phyloP scores from a whole-genome alignment of 306 rosid species.

The Prunus campanulata region DNA sequence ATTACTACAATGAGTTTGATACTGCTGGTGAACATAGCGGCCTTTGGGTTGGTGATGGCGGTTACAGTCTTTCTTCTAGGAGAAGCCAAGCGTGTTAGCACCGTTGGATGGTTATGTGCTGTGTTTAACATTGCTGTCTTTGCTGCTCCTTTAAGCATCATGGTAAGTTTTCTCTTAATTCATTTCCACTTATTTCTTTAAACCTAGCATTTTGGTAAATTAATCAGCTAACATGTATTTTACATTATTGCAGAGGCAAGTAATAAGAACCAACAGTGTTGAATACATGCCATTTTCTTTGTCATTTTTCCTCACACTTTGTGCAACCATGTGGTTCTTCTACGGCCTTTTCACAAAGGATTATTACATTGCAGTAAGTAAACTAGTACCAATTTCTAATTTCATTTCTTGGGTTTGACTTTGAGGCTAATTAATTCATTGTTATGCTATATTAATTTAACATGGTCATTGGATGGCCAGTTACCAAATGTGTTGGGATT shows the following conservation, averaged over 20 bases:
- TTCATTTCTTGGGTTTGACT: background rate
- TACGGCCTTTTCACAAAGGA: conserved; percentile 57
- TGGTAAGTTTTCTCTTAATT: conserved; percentile 32
- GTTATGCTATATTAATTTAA: too few species aligned
- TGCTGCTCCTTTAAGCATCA: conserved; percentile 70
- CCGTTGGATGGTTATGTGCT: conserved; percentile 61
- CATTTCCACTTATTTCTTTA: background rate
- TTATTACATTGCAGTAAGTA: conserved; percentile 58
- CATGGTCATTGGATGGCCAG: conserved; percentile 20
- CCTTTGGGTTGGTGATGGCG: conserved; percentile 32
- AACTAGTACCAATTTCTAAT: background rate
- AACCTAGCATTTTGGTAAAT: background rate
- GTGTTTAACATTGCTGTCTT: conserved; percentile 61
- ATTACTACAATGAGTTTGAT: conserved; percentile 38
- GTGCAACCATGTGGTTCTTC: conserved; percentile 68
- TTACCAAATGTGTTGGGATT: conserved; percentile 67
- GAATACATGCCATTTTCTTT: conserved; percentile 68
- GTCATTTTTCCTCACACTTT: conserved; percentile 54
- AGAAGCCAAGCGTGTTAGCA: conserved; percentile 23
- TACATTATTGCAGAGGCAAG: conserved; percentile 51
- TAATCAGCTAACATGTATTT: background rate
- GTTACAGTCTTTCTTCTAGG: conserved; percentile 33
- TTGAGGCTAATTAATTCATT: too few species aligned
- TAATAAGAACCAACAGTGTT: conserved; percentile 59
- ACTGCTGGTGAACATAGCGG: conserved; percentile 32